Conservation (phyloP, 257 asterid genomes). For the Solanum peruvianum region DNA sequence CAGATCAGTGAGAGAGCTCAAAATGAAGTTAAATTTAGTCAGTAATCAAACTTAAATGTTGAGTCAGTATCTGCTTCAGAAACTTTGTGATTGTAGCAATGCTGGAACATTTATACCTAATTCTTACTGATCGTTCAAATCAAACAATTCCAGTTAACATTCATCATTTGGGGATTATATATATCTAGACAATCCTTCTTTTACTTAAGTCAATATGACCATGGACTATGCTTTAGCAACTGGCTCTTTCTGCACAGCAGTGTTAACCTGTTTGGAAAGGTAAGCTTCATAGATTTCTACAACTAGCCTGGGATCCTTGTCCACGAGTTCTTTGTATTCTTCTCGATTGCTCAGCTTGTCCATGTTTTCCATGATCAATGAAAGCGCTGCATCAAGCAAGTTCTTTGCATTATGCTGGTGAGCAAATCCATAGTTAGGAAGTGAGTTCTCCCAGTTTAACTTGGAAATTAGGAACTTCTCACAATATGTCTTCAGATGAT, state of each 20-base stretch:
- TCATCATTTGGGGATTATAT: neutral
- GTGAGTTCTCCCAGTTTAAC: conserved; percentile 68
- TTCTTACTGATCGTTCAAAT: neutral
- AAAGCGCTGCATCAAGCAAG: conserved; percentile 56
- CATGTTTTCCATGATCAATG: conserved; percentile 64
- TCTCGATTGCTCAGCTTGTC: conserved; percentile 55
- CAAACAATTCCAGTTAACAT: neutral
- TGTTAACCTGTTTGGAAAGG: conserved; percentile 65
- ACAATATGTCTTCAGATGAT: conserved; percentile 67
- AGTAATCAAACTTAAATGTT: neutral
- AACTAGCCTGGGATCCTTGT: conserved; percentile 73
- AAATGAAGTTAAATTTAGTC: neutral
- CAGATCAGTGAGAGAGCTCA: neutral
- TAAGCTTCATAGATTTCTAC: conserved; percentile 73
- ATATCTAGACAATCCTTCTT: neutral
- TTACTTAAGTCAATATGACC: neutral
- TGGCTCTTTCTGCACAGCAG: conserved; percentile 53
- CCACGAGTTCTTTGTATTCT: conserved; percentile 67
- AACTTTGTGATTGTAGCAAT: neutral
- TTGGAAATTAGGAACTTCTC: conserved; percentile 63
- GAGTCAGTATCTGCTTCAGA: neutral
- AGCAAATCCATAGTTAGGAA: conserved; percentile 62
- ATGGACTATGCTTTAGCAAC: conserved; percentile 14
- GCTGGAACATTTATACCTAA: neutral
- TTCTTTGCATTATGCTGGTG: conserved; percentile 64